Base-by-base conservation (phyloP, 2,329 filamentous ascomycete species). In the Penicillium thymicola region DNA sequence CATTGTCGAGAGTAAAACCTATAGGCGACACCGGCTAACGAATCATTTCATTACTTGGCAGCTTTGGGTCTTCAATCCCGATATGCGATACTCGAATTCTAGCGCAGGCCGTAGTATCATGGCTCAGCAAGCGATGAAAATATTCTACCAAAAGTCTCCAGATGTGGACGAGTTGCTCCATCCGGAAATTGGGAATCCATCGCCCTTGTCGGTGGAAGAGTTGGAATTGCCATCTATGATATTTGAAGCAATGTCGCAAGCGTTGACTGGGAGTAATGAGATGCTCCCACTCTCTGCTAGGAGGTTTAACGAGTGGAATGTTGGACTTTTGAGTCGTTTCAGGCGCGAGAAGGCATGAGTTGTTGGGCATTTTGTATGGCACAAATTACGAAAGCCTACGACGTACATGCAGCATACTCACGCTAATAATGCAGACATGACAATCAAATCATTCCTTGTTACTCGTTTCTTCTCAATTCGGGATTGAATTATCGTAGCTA, bases 1-100 rank as follows among this genome's bases (percentile, higher is more conserved):
- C 14, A 21, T 27, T 27, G 4, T 7, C 11, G 2, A 23, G 5
- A 6, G 11, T 3, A 9, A 23, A 28, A 11, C 23, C 2, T 37
- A n/a, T 3, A 21, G 5, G 0, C 5, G 28, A 16, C 28, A 23
- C n/a, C 1, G 0, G 41, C 41, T 56, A 42, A 56, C 48, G 3
- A 6, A 34, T 36, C 10, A n/a, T n/a, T n/a, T n/a, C n/a, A n/a
- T 16, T 13, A 5, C 32, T 40, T n/a, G 10, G 8, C 44, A 82
- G 70, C 61, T 85, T 28, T 86, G 84, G 84, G 75, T 84, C 52
- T 86, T 87, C 70, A 84, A 84, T 8, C 82, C 83, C 0, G 79
- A 85, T 56, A 75, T 86, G 40, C 77, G 77, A 49, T 82, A 85
- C 60, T 84, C 84, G 2, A 81, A 76, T 10, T 79, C 78, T 10